phyloP scores from a whole-genome alignment of 805 yeast genomes.

The Zygotorulaspora sp. region DNA sequence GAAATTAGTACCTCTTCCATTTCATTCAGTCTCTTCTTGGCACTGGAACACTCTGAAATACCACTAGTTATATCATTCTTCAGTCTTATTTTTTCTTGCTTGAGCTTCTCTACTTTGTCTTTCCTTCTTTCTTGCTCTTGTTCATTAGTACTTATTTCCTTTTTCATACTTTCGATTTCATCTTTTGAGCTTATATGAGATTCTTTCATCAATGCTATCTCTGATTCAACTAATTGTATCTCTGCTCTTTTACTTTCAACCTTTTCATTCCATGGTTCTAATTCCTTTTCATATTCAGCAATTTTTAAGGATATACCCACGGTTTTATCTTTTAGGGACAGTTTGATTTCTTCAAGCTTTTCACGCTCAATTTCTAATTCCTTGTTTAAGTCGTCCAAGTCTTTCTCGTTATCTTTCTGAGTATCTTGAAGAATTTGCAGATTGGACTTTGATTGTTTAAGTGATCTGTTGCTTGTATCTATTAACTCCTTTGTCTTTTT shows the following conservation, averaged over 20 bases:
- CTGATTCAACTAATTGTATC: slow-evolving; percentile 58
- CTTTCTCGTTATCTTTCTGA: slow-evolving; percentile 40
- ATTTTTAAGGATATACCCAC: slow-evolving; percentile 61
- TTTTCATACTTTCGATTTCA: slow-evolving; percentile 44
- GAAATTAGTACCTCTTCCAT: slow-evolving; percentile 51
- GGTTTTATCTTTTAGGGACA: slow-evolving; percentile 69
- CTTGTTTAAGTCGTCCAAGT: slow-evolving; percentile 42
- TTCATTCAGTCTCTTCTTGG: slow-evolving; percentile 45
- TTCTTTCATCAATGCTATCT: slow-evolving; percentile 53
- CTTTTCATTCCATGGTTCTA: slow-evolving; percentile 80
- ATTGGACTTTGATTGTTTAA: slow-evolving; percentile 45
- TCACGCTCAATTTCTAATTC: slow-evolving; percentile 50
- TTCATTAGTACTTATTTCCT: slow-evolving; percentile 43
- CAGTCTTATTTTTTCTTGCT: slow-evolving; percentile 46
- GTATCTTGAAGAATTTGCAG: slow-evolving; percentile 44
- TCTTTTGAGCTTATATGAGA: slow-evolving; percentile 42
- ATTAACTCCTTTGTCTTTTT: slow-evolving; percentile 56
- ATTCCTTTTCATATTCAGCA: slow-evolving; percentile 52
- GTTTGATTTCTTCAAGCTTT: slow-evolving; percentile 58
- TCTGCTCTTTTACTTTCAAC: slow-evolving; percentile 60
- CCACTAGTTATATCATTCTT: slow-evolving; percentile 56
- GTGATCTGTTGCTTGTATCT: slow-evolving; percentile 42
- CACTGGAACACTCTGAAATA: slow-evolving; percentile 48
- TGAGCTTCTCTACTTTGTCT: slow-evolving; percentile 41
- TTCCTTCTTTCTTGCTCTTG: slow-evolving; percentile 49